Conservation (phyloP, 306 rosid genomes). For the Fragaria vesca region DNA sequence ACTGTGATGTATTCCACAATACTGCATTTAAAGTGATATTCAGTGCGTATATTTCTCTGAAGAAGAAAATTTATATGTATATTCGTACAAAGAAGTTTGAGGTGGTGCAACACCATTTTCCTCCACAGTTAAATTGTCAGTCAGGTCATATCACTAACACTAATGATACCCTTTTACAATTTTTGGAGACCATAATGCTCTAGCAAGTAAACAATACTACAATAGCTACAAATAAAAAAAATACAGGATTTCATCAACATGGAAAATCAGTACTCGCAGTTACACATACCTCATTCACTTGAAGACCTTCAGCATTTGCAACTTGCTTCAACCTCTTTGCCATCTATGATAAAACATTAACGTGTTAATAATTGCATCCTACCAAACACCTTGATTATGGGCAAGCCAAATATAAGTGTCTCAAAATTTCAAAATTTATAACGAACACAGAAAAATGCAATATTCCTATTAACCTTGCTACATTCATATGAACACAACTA, state of each 20-base stretch:
- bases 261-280: slow-evolving; percentile 12
- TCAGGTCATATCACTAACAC: background rate
- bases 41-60: background rate
- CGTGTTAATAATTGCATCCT: background rate
- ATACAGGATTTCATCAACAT: background rate
- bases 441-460: background rate
- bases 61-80: background rate
- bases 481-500: background rate
- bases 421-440: background rate
- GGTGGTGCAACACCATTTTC: background rate
- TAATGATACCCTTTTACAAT: background rate
- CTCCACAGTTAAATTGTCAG: background rate
- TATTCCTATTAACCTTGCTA: background rate
- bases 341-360: slow-evolving; percentile 59
- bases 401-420: slow-evolving; percentile 2
- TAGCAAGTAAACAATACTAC: background rate
- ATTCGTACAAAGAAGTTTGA: background rate
- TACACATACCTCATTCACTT: slow-evolving; percentile 74
- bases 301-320: slow-evolving; percentile 80
- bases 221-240: background rate
- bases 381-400: background rate
- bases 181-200: background rate
- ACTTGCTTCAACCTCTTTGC: slow-evolving; percentile 82
- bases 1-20: background rate
- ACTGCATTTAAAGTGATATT: background rate